phyloP scores from a whole-genome alignment of 139 green algal genomes.

The Chlorella vulgaris region DNA sequence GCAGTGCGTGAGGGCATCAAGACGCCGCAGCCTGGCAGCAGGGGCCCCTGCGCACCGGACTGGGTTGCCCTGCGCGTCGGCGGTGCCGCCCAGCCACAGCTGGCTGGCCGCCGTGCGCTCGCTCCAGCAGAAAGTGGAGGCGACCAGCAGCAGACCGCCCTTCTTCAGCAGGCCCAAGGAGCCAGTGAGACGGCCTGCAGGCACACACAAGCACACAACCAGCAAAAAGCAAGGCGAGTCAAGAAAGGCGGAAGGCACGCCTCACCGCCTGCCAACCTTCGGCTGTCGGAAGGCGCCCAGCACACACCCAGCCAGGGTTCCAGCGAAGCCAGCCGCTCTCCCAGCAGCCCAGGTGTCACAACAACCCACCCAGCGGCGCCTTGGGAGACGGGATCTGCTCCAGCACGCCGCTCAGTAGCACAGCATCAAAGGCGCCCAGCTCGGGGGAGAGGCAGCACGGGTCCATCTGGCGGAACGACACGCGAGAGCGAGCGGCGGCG shows the following conservation, averaged over 20 bases:
- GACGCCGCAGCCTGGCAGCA: not conserved
- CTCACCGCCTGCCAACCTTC: too few species aligned
- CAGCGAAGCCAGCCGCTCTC: not conserved
- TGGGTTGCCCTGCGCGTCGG: slow-evolving; percentile 5
- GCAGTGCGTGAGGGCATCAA: too few species aligned
- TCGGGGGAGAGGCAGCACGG: slow-evolving; percentile 39
- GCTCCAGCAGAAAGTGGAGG: slow-evolving; percentile 41
- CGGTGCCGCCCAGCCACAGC: slow-evolving; percentile 46
- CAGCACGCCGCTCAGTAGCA: slow-evolving; percentile 44
- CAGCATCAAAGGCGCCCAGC: slow-evolving; percentile 38
- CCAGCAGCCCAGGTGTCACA: too few species aligned
- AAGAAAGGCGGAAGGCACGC: too few species aligned
- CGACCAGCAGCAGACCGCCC: slow-evolving; percentile 46
- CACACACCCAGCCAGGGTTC: not conserved
- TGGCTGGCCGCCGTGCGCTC: slow-evolving; percentile 17
- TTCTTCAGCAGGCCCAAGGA: slow-evolving; percentile 29
- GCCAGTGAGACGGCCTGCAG: slow-evolving; percentile 36
- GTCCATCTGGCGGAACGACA: slow-evolving; percentile 51
- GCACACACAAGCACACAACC: not conserved
- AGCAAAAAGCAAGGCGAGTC: too few species aligned
- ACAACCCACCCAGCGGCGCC: slow-evolving; percentile 38
- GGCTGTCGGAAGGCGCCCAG: too few species aligned
- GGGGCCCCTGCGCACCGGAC: slow-evolving; percentile 7
- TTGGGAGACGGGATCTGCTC: slow-evolving; percentile 44
- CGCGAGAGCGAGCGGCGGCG: slow-evolving; percentile 1